A percentile compares a stretch with the other conserved stretches of the same genome.
phyloP scores from a whole-genome alignment of 139 green algal genomes.

The Microglena sp. region DNA sequence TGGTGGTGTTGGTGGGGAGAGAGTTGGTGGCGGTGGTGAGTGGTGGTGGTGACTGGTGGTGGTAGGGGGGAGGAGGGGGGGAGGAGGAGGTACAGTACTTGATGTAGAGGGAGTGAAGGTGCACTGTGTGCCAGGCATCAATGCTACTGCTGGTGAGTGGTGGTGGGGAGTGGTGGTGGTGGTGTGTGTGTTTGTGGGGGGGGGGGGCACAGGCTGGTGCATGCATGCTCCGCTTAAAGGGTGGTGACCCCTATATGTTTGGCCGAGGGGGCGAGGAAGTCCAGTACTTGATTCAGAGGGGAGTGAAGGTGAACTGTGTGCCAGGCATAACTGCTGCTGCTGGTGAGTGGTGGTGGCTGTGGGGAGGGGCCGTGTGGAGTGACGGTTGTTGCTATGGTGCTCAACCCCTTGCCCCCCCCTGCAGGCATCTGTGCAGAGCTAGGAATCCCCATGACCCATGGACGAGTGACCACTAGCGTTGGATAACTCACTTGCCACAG shows the following conservation, averaged over 20 bases:
- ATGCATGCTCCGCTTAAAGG: slow-evolving; percentile 76
- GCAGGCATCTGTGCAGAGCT: slow-evolving; percentile 40
- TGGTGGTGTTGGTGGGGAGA: no score
- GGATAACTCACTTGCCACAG: no score
- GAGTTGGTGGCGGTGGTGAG: background rate
- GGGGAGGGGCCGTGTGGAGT: background rate
- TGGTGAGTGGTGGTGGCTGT: no score
- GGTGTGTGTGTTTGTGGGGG: slow-evolving; percentile 72
- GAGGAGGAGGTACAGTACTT: slow-evolving; percentile 73
- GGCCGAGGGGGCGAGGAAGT: slow-evolving; percentile 58
- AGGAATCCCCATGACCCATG: no score
- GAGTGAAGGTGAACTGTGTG: slow-evolving; percentile 73
- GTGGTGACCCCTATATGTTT: slow-evolving; percentile 91
- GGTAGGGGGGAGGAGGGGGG: slow-evolving; percentile 80
- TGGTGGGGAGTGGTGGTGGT: slow-evolving; percentile 47
- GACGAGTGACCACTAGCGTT: no score
- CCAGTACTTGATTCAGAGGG: slow-evolving; percentile 63
- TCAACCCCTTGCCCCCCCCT: background rate
- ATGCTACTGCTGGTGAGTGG: slow-evolving; percentile 30
- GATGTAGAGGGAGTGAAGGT: slow-evolving; percentile 64
- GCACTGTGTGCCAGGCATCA: slow-evolving; percentile 79
- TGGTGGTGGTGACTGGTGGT: slow-evolving; percentile 42
- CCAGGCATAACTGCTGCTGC: slow-evolving; percentile 70
- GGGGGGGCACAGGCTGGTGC: slow-evolving; percentile 62
- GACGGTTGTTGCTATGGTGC: background rate